A percentile compares a stretch with the other conserved stretches of the same genome.
Conservation (phyloP, 148 eudicot species). For the Suaeda aralocaspica region DNA sequence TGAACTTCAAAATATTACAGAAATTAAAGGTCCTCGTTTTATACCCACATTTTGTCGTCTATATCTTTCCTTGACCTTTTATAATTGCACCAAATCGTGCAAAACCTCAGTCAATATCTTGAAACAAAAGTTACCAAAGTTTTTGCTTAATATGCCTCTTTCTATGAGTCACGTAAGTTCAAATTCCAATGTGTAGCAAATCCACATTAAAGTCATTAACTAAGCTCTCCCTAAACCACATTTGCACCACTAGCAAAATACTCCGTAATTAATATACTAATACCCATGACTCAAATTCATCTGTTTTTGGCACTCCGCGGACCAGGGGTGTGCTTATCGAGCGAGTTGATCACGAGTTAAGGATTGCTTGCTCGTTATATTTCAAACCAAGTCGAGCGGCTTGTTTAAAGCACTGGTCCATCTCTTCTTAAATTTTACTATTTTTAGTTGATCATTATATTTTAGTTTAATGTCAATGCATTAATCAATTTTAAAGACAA, state of each 20-base stretch:
- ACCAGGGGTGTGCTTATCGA: too few relatives aligned
- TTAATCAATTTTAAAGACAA: too few relatives aligned
- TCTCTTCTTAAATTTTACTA: too few relatives aligned
- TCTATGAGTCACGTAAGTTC: not conserved
- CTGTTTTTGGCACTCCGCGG: too few relatives aligned
- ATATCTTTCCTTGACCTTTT: slow-evolving; percentile 14
- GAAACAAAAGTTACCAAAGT: slow-evolving; percentile 20
- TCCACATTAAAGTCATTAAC: slow-evolving; percentile 21
- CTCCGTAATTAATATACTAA: too few relatives aligned
- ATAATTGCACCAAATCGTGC: slow-evolving; percentile 12
- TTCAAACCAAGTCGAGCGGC: too few relatives aligned
- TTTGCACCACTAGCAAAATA: slow-evolving; percentile 1
- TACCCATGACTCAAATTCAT: too few relatives aligned
- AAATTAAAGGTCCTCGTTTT: slow-evolving; percentile 26
- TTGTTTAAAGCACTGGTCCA: too few relatives aligned
- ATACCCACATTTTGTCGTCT: slow-evolving; percentile 24
- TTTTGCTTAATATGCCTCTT: not conserved
- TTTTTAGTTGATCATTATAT: too few relatives aligned
- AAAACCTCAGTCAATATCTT: slow-evolving; percentile 29
- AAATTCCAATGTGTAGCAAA: slow-evolving; percentile 21
- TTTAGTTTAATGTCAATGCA: too few relatives aligned
- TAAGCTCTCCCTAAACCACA: slow-evolving; percentile 15
- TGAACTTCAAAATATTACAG: slow-evolving; percentile 18
- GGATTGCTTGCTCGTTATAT: too few relatives aligned
- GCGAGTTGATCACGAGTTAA: too few relatives aligned